phyloP scores from a whole-genome alignment of 352 stramenopile species.

The Phytophthora uliginosa region DNA sequence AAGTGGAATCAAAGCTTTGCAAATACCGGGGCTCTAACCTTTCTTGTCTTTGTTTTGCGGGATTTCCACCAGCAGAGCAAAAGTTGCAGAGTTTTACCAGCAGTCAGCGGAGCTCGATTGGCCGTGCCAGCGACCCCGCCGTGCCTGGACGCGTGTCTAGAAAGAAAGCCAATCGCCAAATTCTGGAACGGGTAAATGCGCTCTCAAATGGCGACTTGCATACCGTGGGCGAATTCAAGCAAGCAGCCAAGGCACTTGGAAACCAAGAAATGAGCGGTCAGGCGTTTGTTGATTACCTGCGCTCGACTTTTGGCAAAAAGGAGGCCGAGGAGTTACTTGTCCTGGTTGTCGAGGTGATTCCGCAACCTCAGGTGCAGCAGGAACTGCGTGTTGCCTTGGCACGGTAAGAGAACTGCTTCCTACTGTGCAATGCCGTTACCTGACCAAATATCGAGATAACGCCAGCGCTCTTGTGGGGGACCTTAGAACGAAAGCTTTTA shows the following conservation, averaged over 20 bases:
- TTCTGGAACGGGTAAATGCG: constrained; percentile 71
- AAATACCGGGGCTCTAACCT: neutral
- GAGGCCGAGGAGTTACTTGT: constrained; percentile 67
- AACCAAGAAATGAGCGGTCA: constrained; percentile 76
- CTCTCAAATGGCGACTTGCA: constrained; percentile 60
- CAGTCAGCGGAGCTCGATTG: constrained; percentile 29
- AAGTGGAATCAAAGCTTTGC: neutral
- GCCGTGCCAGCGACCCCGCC: constrained; percentile 30
- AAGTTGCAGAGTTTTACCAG: constrained; percentile 47
- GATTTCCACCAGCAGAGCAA: constrained; percentile 35
- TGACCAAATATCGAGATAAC: neutral
- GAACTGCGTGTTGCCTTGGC: constrained; percentile 64
- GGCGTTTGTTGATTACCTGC: constrained; percentile 72
- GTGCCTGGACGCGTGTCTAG: constrained; percentile 40
- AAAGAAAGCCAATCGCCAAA: constrained; percentile 78
- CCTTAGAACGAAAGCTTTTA: neutral
- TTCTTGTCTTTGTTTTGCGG: constrained; percentile 20
- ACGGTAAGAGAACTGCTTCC: constrained; percentile 30
- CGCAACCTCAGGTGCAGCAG: constrained; percentile 64
- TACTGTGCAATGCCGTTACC: neutral
- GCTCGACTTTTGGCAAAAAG: constrained; percentile 64
- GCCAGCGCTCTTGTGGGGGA: neutral
- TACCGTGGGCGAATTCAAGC: constrained; percentile 70
- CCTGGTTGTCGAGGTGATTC: constrained; percentile 75
- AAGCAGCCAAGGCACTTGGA: constrained; percentile 72